Conservation (phyloP, 169 alveolate species). For the Plasmodium malariae region DNA sequence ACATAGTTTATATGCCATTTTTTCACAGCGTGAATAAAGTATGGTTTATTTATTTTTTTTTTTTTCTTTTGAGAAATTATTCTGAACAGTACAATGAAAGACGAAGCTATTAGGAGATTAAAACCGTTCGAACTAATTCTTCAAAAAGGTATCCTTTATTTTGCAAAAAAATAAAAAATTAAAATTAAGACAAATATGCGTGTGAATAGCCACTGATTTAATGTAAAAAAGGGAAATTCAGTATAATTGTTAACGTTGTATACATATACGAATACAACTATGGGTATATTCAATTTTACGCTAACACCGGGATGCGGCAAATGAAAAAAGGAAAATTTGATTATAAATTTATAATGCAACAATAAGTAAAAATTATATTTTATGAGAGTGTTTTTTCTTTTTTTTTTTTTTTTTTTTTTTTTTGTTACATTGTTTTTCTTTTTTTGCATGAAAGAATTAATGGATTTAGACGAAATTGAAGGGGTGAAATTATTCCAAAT, state of each 20-base stretch:
- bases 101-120: slow-evolving; percentile 29
- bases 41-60: not conserved
- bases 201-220: no score
- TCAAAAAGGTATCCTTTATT: slow-evolving; percentile 75
- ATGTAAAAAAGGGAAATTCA: no score
- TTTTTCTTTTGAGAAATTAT: not conserved
- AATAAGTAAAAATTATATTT: no score
- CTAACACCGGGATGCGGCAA: not conserved
- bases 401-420: slow-evolving; percentile 1
- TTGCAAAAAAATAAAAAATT: no score
- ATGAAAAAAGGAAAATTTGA: no score
- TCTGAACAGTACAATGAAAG: slow-evolving; percentile 16
- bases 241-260: no score
- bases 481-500: slow-evolving; percentile 34
- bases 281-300: not conserved
- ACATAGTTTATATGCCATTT: no score
- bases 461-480: slow-evolving; percentile 68
- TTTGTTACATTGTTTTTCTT: no score
- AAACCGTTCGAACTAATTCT: slow-evolving; percentile 64
- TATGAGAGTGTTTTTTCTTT: not conserved
- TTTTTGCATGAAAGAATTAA: slow-evolving; percentile 8
- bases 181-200: no score
- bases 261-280: not conserved
- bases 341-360: no score
- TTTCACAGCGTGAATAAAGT: no score